phyloP scores from a whole-genome alignment of 495 filamentous ascomycete species.

The Penicillium atrosanguineum region DNA sequence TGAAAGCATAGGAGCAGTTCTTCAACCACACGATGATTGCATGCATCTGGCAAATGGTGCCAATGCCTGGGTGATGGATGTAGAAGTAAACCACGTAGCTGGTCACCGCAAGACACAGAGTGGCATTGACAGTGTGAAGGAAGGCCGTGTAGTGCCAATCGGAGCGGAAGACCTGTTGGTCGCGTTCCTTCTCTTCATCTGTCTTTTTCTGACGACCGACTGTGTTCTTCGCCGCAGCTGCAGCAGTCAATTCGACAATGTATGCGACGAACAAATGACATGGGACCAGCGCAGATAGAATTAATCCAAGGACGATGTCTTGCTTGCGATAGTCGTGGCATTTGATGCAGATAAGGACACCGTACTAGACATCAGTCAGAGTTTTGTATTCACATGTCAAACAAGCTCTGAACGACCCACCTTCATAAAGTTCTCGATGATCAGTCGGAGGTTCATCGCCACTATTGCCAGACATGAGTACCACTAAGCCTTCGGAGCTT shows the following conservation, averaged over 20 bases:
- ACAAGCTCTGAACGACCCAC: slow-evolving; percentile 36
- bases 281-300: slow-evolving; percentile 81
- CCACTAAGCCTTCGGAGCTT: neutral
- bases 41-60: slow-evolving; percentile 85
- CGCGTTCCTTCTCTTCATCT: slow-evolving; percentile 51
- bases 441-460: slow-evolving; percentile 85
- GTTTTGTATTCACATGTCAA: neutral
- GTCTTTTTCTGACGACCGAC: slow-evolving; percentile 61
- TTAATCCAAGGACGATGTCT: slow-evolving; percentile 71
- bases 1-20: slow-evolving; percentile 91
- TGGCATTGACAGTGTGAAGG: slow-evolving; percentile 78
- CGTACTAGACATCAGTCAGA: slow-evolving; percentile 59
- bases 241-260: slow-evolving; percentile 78
- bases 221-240: slow-evolving; percentile 65
- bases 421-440: slow-evolving; percentile 98
- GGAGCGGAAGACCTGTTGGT: slow-evolving; percentile 54
- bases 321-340: slow-evolving; percentile 83
- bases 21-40: slow-evolving; percentile 96
- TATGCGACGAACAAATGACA: slow-evolving; percentile 88
- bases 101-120: slow-evolving; percentile 75
- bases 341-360: slow-evolving; percentile 85
- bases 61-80: slow-evolving; percentile 90
- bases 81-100: slow-evolving; percentile 82
- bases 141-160: slow-evolving; percentile 77
- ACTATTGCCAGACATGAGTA: slow-evolving; percentile 48